These are phyloP conservation scores for Paecilomyces sp. DNA, from an alignment of 2,329 filamentous ascomycete genomes.

Conservation along the genomic window DNA sequence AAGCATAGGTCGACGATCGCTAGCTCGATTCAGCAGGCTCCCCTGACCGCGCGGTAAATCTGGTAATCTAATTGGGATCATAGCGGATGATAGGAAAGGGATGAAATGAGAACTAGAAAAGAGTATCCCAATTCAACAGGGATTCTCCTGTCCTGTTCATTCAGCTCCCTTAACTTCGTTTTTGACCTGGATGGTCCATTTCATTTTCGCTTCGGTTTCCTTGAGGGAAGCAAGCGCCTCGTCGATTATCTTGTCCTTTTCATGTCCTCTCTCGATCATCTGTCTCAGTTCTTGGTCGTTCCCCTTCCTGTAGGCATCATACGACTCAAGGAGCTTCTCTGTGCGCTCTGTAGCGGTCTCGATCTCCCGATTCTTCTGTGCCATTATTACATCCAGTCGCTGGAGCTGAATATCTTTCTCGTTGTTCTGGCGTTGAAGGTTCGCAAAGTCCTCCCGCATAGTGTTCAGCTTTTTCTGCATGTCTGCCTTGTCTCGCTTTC, in stretches of 20 bases:
- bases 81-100: background rate
- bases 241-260: slow-evolving; percentile 26
- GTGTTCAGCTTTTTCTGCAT: slow-evolving; percentile 31
- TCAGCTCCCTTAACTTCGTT: slow-evolving; percentile 22
- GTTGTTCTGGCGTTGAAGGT: slow-evolving; percentile 27
- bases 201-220: slow-evolving; percentile 39
- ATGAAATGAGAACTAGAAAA: background rate
- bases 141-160: slow-evolving; percentile 6
- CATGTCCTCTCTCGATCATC: slow-evolving; percentile 21
- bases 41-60: background rate
- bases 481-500: slow-evolving; percentile 34
- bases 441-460: slow-evolving; percentile 27
- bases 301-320: slow-evolving; percentile 35
- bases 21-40: background rate
- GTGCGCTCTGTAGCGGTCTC: slow-evolving; percentile 32
- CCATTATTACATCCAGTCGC: slow-evolving; percentile 37
- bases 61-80: background rate
- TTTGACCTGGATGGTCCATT: slow-evolving; percentile 41
- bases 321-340: slow-evolving; percentile 30
- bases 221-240: slow-evolving; percentile 32
- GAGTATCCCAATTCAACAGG: background rate
- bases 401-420: slow-evolving; percentile 29
- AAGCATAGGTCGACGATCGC: background rate
- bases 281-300: slow-evolving; percentile 33
- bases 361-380: slow-evolving; percentile 40